Conservation (phyloP, 176 grass and related monocot species). For the Carex pumila region DNA sequence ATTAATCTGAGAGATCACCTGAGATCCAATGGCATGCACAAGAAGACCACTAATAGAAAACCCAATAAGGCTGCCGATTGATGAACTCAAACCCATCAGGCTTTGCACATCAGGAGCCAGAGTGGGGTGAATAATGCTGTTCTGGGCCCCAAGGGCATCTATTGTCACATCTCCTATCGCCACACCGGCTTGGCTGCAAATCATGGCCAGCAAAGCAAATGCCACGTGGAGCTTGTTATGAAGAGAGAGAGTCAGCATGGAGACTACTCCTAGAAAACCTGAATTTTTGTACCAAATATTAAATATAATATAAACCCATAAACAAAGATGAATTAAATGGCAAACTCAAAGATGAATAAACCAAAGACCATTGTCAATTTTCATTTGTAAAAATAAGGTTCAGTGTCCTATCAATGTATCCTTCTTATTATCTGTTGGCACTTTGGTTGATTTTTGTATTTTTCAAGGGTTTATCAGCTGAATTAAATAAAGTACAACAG, state of each 20-base stretch:
- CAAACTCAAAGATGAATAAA: neutral
- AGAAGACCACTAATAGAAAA: slow-evolving; percentile 82
- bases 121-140: slow-evolving; percentile 48
- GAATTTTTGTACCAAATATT: slow-evolving; percentile 24
- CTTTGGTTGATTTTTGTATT: neutral
- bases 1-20: slow-evolving; percentile 40
- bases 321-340: slow-evolving; percentile 7
- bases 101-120: slow-evolving; percentile 80
- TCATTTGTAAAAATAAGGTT: no score
- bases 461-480: neutral
- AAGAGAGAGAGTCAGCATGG: slow-evolving; percentile 67
- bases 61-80: slow-evolving; percentile 77
- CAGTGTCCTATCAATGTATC: neutral
- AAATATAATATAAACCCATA: neutral
- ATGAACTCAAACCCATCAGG: slow-evolving; percentile 67
- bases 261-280: slow-evolving; percentile 69
- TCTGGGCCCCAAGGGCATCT: slow-evolving; percentile 75
- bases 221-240: slow-evolving; percentile 50
- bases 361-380: neutral
- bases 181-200: slow-evolving; percentile 43
- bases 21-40: slow-evolving; percentile 67
- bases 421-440: neutral
- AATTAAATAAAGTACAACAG: neutral
- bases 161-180: slow-evolving; percentile 84
- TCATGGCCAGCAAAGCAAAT: slow-evolving; percentile 62